Evolutionary conservation across 371 early-diverging fungal genomes (phyloP).

Genomic region (Zopfochytrium polystomum): DNA sequence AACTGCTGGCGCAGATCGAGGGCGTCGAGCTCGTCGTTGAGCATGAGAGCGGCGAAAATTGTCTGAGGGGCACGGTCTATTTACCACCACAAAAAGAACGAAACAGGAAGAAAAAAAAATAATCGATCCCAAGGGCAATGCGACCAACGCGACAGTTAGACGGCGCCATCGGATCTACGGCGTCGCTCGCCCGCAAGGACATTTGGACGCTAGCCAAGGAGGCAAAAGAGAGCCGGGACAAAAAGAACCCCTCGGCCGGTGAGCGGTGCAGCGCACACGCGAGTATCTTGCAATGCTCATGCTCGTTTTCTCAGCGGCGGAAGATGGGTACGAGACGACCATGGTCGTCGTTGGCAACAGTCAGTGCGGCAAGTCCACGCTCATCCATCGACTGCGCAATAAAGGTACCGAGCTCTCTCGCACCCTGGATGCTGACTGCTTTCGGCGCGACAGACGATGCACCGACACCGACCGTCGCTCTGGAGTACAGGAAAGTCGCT

Average conservation of each 20-base stretch:
- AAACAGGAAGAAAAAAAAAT: too few species aligned
- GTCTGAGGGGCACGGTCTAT: too few species aligned
- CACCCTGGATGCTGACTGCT: too few species aligned
- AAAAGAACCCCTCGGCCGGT: conserved; percentile 11
- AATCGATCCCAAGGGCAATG: too few species aligned
- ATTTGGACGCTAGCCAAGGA: conserved; percentile 49
- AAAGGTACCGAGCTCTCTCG: too few species aligned
- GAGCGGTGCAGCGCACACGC: too few species aligned
- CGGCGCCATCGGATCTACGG: too few species aligned
- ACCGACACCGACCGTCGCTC: conserved; percentile 44
- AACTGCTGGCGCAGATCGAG: neutral
- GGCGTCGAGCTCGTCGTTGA: neutral
- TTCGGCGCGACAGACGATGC: conserved; percentile 47
- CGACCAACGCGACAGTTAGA: too few species aligned
- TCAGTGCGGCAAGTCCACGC: conserved; percentile 40
- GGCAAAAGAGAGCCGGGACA: conserved; percentile 36
- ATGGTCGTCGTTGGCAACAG: conserved; percentile 45
- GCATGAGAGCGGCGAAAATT: too few species aligned
- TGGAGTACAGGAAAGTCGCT: conserved; percentile 44
- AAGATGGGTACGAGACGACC: conserved; percentile 38
- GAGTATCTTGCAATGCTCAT: too few species aligned
- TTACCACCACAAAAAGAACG: too few species aligned
- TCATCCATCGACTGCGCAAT: conserved; percentile 48
- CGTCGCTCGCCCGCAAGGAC: conserved; percentile 24
- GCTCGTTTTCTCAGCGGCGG: too few species aligned